A percentile compares a stretch with the other conserved stretches of the same genome.
Evolutionary conservation across 2,329 filamentous ascomycete genomes (phyloP).

Genomic region (Xylaria digitata): DNA sequence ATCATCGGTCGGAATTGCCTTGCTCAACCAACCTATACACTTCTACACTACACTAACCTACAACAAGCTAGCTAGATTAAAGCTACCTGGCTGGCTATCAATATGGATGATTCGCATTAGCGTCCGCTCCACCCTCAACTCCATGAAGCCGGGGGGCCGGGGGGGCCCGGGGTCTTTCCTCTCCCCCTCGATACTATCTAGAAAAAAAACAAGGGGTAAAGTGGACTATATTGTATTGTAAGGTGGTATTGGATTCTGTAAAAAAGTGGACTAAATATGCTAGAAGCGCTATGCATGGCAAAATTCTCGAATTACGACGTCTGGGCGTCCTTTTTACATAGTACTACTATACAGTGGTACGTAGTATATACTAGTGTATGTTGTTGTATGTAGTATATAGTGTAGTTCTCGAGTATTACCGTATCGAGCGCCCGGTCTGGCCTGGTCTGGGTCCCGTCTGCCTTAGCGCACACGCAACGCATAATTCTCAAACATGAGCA

Average conservation of each 20-base stretch:
- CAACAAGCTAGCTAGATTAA: too few relatives aligned
- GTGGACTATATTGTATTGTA: too few relatives aligned
- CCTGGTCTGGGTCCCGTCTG: too few relatives aligned
- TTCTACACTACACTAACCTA: too few relatives aligned
- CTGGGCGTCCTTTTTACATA: not conserved
- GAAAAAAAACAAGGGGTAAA: slow-evolving; percentile 8
- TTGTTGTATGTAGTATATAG: too few relatives aligned
- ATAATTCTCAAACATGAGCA: slow-evolving; percentile 27
- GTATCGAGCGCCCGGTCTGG: slow-evolving; percentile 2
- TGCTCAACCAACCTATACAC: too few relatives aligned
- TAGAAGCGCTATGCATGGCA: slow-evolving; percentile 22
- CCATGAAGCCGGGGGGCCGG: too few relatives aligned
- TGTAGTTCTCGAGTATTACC: slow-evolving; percentile 4
- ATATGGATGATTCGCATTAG: slow-evolving; percentile 35
- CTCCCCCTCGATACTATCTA: too few relatives aligned
- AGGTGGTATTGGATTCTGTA: too few relatives aligned
- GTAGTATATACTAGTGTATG: too few relatives aligned
- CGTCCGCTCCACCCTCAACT: not conserved
- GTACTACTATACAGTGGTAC: too few relatives aligned
- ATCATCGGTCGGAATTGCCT: not conserved
- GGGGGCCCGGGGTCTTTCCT: too few relatives aligned
- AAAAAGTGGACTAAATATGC: not conserved
- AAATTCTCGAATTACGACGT: slow-evolving; percentile 11
- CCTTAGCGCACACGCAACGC: not conserved
- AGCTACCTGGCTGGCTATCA: slow-evolving; percentile 2